phyloP scores from a whole-genome alignment of 208 protist genomes.

The Leishmania mexicana region DNA sequence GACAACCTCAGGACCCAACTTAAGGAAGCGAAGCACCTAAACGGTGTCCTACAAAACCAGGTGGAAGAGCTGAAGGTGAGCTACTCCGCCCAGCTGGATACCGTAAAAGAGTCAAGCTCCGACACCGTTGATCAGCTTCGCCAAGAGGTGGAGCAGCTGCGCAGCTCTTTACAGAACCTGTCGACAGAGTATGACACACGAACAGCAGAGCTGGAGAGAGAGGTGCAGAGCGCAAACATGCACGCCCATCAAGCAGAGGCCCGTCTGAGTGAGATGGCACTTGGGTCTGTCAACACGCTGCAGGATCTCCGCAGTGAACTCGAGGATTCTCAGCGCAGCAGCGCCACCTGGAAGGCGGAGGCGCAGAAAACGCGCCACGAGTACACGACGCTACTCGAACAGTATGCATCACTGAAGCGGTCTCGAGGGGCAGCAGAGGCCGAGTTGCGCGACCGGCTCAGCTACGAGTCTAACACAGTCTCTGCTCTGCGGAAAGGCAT shows the following conservation, averaged over 20 bases:
- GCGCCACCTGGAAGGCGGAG: slow-evolving; percentile 37
- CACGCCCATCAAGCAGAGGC: slow-evolving; percentile 62
- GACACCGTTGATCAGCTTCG: slow-evolving; percentile 38
- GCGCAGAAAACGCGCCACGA: slow-evolving; percentile 35
- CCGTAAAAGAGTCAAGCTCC: slow-evolving; percentile 34
- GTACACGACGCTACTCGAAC: slow-evolving; percentile 37
- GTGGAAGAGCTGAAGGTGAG: slow-evolving; percentile 36
- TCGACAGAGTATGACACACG: slow-evolving; percentile 59
- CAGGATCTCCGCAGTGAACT: slow-evolving; percentile 58
- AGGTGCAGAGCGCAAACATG: slow-evolving; percentile 51
- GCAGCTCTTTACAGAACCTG: slow-evolving; percentile 39
- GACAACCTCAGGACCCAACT: slow-evolving; percentile 40
- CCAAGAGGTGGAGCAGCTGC: slow-evolving; percentile 54
- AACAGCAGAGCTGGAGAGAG: slow-evolving; percentile 50
- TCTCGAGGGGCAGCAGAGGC: slow-evolving; percentile 24
- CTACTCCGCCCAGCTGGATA: slow-evolving; percentile 30
- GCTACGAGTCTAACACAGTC: slow-evolving; percentile 13
- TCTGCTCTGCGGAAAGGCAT: slow-evolving; percentile 13
- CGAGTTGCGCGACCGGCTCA: slow-evolving; percentile 27
- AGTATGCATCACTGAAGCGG: slow-evolving; percentile 41
- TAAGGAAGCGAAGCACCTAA: slow-evolving; percentile 26
- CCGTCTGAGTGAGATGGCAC: slow-evolving; percentile 47
- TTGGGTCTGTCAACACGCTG: slow-evolving; percentile 46
- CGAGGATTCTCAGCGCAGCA: slow-evolving; percentile 54
- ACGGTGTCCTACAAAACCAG: slow-evolving; percentile 24